These are phyloP conservation scores for Trametes versicolor DNA, from an alignment of 1,284 basidiomycete genomes.

Conservation along the genomic window DNA sequence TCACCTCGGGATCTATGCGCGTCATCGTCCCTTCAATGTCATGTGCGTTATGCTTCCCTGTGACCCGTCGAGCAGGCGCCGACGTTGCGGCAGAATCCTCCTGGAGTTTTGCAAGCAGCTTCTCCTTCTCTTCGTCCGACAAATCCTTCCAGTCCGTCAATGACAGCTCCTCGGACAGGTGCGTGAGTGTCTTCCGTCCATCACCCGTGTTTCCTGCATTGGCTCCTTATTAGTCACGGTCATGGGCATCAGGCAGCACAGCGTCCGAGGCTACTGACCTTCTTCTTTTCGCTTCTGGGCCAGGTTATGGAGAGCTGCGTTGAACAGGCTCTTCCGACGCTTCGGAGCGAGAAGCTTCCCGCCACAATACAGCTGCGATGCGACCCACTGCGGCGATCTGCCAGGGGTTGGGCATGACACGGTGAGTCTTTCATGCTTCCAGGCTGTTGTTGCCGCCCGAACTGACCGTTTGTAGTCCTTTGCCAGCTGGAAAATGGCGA, in stretches of 20 bases:
- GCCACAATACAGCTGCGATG: constrained; percentile 7
- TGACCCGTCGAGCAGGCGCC: not conserved
- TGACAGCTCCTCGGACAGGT: too few species aligned
- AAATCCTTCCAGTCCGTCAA: constrained; percentile 2
- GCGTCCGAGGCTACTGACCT: too few species aligned
- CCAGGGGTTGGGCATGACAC: not conserved
- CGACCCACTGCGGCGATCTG: constrained; percentile 6
- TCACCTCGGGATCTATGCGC: constrained; percentile 4
- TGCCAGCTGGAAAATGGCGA: constrained; percentile 1
- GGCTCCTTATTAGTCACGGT: too few species aligned
- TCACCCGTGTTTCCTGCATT: too few species aligned
- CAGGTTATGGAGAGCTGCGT: constrained; percentile 1
- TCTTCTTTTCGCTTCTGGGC: constrained; percentile 5
- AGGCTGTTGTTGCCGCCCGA: not conserved
- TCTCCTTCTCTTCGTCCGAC: constrained; percentile 5
- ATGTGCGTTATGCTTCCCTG: not conserved
- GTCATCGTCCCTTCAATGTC: not conserved
- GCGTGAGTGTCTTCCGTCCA: too few species aligned
- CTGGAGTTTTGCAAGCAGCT: constrained; percentile 3
- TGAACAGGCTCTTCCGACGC: constrained; percentile 5
- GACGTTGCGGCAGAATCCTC: not conserved
- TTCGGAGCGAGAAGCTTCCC: not conserved
- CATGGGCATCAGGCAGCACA: too few species aligned
- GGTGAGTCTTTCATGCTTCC: not conserved
- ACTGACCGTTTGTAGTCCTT: constrained; percentile 3